Conservation (phyloP, 768 basidiomycete species). For the Psilocybe cyanescens region DNA sequence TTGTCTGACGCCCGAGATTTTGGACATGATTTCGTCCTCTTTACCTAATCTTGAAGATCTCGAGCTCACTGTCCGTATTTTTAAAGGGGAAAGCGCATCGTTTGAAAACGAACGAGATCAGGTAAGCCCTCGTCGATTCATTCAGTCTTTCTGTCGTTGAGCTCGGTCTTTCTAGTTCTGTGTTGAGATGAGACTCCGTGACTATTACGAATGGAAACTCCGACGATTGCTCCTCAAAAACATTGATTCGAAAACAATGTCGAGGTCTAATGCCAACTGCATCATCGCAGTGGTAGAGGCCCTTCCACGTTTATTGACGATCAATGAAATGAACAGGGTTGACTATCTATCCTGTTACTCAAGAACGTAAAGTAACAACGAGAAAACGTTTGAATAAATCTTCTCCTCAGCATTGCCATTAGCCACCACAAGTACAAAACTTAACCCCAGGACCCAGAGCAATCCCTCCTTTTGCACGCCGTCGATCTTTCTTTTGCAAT, state of each 20-base stretch:
- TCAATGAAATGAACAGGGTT: neutral
- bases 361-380: too few species aligned
- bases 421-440: too few species aligned
- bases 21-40: neutral
- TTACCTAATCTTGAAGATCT: constrained; percentile 1
- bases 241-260: neutral
- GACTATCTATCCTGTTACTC: neutral
- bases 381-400: too few species aligned
- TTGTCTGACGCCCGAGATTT: neutral
- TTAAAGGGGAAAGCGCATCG: neutral
- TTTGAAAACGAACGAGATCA: neutral
- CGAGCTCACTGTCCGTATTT: neutral
- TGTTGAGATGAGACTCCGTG: neutral
- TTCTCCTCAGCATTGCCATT: too few species aligned
- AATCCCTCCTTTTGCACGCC: too few species aligned
- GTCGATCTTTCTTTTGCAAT: too few species aligned
- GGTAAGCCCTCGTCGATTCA: neutral
- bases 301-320: neutral
- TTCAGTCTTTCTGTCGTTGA: too few species aligned
- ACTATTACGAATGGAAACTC: neutral
- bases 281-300: neutral
- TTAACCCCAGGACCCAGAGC: too few species aligned
- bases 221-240: neutral
- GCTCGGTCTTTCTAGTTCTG: neutral
- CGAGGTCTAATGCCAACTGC: neutral